phyloP scores from a whole-genome alignment of 2,329 filamentous ascomycete species.

The Bipolaris cookei region DNA sequence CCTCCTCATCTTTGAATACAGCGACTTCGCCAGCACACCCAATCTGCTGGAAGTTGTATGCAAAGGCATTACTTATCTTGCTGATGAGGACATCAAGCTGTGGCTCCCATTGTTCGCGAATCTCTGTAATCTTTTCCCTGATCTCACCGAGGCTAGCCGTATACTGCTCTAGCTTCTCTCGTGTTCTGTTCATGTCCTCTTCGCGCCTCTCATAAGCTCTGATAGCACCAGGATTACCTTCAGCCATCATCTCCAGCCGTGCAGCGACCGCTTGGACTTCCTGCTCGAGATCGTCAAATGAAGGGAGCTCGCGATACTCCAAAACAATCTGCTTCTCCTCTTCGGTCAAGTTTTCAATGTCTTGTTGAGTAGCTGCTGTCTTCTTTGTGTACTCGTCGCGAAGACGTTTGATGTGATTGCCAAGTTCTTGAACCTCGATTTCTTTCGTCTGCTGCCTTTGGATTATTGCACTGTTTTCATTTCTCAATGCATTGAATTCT shows the following conservation, averaged over 20 bases:
- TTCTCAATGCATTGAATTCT: constrained; percentile 73
- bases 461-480: constrained; percentile 59
- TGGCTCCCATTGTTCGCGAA: constrained; percentile 82
- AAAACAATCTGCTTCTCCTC: constrained; percentile 35
- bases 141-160: constrained; percentile 63
- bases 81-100: constrained; percentile 76
- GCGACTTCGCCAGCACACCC: constrained; percentile 90
- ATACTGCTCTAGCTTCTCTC: constrained; percentile 63
- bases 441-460: constrained; percentile 45
- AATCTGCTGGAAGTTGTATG: constrained; percentile 92
- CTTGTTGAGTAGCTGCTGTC: constrained; percentile 21
- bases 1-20: constrained; percentile 82
- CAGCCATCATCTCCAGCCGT: constrained; percentile 79
- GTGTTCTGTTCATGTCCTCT: constrained; percentile 71
- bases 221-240: constrained; percentile 76
- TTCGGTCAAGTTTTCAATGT: constrained; percentile 27
- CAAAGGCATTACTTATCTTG: constrained; percentile 88
- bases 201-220: constrained; percentile 65
- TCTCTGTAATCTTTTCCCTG: constrained; percentile 64
- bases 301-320: constrained; percentile 27
- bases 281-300: constrained; percentile 67
- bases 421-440: constrained; percentile 24
- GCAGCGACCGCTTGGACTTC: constrained; percentile 77
- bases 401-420: constrained; percentile 17
- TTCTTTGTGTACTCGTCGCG: constrained; percentile 23